Percentiles rank a stretch among this genome's conserved stretches.
Evolutionary conservation across 441 rosid species (phyloP).

Genomic region (Aquilaria agallochum): DNA sequence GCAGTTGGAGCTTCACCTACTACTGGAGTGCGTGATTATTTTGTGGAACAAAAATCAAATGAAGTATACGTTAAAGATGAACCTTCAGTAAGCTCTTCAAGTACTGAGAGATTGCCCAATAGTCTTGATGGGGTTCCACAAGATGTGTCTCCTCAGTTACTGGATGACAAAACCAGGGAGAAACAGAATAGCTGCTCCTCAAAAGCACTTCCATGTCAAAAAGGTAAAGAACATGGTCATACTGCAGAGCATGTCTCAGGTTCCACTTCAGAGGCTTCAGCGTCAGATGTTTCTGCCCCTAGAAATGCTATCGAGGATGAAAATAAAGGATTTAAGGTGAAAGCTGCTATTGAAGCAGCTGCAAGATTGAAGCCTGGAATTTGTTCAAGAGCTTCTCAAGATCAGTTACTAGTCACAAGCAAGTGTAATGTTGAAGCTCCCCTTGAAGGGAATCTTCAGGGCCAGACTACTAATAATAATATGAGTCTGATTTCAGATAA

Average conservation of each 20-base stretch:
- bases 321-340: conserved; percentile 53
- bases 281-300: conserved; percentile 39
- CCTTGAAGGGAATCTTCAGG: conserved; percentile 37
- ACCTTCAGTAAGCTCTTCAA: conserved; percentile 50
- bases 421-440: conserved; percentile 40
- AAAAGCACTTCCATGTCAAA: conserved; percentile 42
- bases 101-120: conserved; percentile 44
- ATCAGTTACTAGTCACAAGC: conserved; percentile 41
- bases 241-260: conserved; percentile 45
- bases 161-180: conserved; percentile 54
- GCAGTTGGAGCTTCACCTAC: conserved; percentile 46
- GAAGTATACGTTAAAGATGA: conserved; percentile 61
- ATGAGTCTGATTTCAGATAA: conserved; percentile 34
- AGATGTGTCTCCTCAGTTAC: conserved; percentile 47
- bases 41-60: conserved; percentile 43
- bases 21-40: conserved; percentile 29
- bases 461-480: conserved; percentile 29
- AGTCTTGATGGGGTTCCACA: conserved; percentile 40
- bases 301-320: conserved; percentile 49
- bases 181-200: conserved; percentile 35
- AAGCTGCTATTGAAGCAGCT: conserved; percentile 84
- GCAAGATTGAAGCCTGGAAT: conserved; percentile 69
- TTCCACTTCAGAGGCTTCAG: conserved; percentile 40
- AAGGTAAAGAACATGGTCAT: conserved; percentile 60
- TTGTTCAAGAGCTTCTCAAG: conserved; percentile 43